phyloP scores from a whole-genome alignment of 108 stramenopile species.

The Skeletonema grethae region DNA sequence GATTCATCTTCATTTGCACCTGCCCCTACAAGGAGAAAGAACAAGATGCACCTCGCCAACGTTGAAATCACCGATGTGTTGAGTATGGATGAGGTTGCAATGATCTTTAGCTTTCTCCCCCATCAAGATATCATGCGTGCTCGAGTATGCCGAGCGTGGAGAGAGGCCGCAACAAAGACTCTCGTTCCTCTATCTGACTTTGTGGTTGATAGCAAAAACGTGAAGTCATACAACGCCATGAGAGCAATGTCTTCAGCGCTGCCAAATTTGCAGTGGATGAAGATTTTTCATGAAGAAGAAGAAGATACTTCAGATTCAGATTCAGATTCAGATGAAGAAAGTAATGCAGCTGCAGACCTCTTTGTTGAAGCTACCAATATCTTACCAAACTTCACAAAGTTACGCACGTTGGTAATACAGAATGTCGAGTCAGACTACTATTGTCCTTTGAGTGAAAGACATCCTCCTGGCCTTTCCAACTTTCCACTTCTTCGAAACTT shows the following conservation, averaged over 20 bases:
- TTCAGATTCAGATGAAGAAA: too few species aligned
- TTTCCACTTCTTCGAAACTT: not conserved
- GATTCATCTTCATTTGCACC: not conserved
- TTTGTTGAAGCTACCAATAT: not conserved
- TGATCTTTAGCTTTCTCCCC: not conserved
- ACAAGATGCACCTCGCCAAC: not conserved
- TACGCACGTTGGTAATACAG: not conserved
- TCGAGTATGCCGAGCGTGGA: not conserved
- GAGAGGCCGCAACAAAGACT: slow-evolving; percentile 7
- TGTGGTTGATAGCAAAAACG: not conserved
- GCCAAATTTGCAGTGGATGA: not conserved
- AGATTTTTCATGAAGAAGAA: too few species aligned
- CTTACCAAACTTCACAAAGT: not conserved
- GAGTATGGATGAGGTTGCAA: not conserved
- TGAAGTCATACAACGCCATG: not conserved
- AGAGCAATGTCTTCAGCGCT: not conserved
- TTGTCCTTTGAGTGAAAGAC: not conserved
- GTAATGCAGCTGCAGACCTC: too few species aligned
- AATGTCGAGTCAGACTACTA: too few species aligned
- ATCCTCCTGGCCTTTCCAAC: not conserved
- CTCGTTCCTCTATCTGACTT: slow-evolving; percentile 2
- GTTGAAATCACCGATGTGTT: not conserved
- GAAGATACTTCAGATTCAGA: too few species aligned
- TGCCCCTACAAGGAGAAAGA: not conserved
- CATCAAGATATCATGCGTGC: not conserved